Evolutionary conservation across 805 yeast species (phyloP).

Genomic region (Pichia californica): DNA sequence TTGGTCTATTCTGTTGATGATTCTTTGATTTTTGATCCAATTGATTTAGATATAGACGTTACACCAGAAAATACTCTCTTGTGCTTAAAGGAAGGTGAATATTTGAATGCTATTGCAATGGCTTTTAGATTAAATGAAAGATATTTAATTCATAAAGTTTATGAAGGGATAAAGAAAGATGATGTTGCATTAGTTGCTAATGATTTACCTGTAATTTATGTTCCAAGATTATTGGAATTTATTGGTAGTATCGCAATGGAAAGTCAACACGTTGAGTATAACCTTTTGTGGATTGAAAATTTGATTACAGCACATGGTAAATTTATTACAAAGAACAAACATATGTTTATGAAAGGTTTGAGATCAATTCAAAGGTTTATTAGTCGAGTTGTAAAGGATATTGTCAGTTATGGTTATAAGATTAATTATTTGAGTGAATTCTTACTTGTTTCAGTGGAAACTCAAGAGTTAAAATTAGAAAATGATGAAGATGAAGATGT

Average conservation of each 20-base stretch:
- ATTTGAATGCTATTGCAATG: slow-evolving; percentile 80
- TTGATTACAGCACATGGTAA: slow-evolving; percentile 70
- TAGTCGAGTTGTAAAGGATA: slow-evolving; percentile 66
- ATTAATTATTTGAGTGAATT: slow-evolving; percentile 52
- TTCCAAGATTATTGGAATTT: slow-evolving; percentile 58
- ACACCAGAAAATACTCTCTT: slow-evolving; percentile 74
- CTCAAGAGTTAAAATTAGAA: slow-evolving; percentile 11
- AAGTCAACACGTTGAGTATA: slow-evolving; percentile 80
- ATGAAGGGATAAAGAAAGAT: slow-evolving; percentile 62
- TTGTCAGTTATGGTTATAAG: slow-evolving; percentile 46
- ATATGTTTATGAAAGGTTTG: slow-evolving; percentile 54
- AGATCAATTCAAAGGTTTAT: slow-evolving; percentile 72
- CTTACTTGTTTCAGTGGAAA: slow-evolving; percentile 28
- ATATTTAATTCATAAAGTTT: slow-evolving; percentile 63
- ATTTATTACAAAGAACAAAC: slow-evolving; percentile 56
- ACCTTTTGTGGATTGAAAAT: slow-evolving; percentile 71
- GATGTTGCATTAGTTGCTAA: slow-evolving; percentile 63
- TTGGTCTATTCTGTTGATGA: slow-evolving; percentile 76
- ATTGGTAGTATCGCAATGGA: slow-evolving; percentile 62
- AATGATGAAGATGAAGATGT: slow-evolving; percentile 25
- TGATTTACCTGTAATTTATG: slow-evolving; percentile 74
- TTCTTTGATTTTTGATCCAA: slow-evolving; percentile 78
- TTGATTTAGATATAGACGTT: slow-evolving; percentile 86
- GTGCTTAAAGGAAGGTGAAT: slow-evolving; percentile 53
- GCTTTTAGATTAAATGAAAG: slow-evolving; percentile 86